phyloP scores from a whole-genome alignment of 345 rosid genomes.

The Hypericum perforatum region DNA sequence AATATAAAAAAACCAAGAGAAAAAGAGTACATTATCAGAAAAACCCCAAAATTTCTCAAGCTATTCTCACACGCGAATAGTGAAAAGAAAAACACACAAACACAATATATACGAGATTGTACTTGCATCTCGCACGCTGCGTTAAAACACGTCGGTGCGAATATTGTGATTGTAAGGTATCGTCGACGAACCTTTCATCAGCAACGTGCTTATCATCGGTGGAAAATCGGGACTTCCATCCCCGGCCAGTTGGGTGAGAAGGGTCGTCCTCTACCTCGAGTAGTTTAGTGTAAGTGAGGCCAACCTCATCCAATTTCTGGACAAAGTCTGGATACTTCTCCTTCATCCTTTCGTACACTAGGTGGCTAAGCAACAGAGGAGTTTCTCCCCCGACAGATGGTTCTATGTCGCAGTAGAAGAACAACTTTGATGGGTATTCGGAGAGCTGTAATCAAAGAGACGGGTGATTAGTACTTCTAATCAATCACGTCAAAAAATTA shows the following conservation, averaged over 20 bases:
- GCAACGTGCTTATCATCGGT: slow-evolving; percentile 62
- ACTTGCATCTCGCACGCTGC: no score
- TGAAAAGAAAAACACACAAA: no score
- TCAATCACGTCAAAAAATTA: no score
- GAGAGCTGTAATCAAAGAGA: slow-evolving; percentile 40
- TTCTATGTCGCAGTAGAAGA: slow-evolving; percentile 84
- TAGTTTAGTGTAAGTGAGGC: slow-evolving; percentile 54
- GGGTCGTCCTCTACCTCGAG: slow-evolving; percentile 74
- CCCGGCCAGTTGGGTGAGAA: slow-evolving; percentile 80
- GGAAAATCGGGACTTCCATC: slow-evolving; percentile 90
- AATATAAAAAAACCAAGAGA: no score
- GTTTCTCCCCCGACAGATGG: slow-evolving; percentile 83
- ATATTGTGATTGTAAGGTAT: background rate
- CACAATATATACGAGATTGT: no score
- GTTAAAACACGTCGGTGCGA: no score
- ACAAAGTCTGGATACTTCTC: slow-evolving; percentile 62
- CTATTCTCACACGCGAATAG: no score
- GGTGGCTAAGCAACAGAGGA: slow-evolving; percentile 74
- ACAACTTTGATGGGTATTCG: slow-evolving; percentile 79
- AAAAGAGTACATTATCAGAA: no score
- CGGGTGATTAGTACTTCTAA: no score
- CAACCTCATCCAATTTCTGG: slow-evolving; percentile 49
- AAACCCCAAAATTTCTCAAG: no score
- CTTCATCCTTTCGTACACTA: slow-evolving; percentile 71
- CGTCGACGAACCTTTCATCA: slow-evolving; percentile 41